Evolutionary conservation across 805 yeast genomes (phyloP).

Genomic region (Cephaloascus albidus): DNA sequence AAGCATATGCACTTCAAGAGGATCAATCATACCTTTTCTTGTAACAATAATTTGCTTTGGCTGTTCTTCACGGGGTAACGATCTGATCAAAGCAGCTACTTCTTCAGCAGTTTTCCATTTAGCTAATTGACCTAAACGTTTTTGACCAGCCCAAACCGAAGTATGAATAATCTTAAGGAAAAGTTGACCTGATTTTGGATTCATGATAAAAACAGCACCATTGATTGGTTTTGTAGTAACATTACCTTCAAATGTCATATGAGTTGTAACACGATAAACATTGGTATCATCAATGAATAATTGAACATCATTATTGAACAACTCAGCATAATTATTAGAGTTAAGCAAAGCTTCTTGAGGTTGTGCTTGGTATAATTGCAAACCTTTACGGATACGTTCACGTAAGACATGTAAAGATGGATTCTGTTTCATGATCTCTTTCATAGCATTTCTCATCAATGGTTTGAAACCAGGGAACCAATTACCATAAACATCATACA

Average conservation of each 20-base stretch:
- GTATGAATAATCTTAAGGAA: slow-evolving; percentile 87
- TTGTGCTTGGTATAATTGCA: slow-evolving; percentile 88
- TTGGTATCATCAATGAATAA: slow-evolving; percentile 89
- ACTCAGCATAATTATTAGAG: slow-evolving; percentile 82
- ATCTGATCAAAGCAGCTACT: slow-evolving; percentile 81
- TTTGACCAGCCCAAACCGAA: slow-evolving; percentile 96
- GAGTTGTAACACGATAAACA: slow-evolving; percentile 88
- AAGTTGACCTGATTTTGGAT: slow-evolving; percentile 86
- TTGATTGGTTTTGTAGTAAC: slow-evolving; percentile 86
- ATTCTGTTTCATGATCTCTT: slow-evolving; percentile 87
- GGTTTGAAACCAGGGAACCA: slow-evolving; percentile 97
- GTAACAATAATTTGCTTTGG: slow-evolving; percentile 90
- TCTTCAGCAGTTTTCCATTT: slow-evolving; percentile 99
- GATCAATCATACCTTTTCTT: slow-evolving; percentile 86
- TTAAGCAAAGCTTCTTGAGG: slow-evolving; percentile 88
- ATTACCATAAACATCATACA: slow-evolving; percentile 93
- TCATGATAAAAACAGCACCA: slow-evolving; percentile 84
- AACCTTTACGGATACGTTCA: slow-evolving; percentile 88
- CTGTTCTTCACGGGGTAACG: slow-evolving; percentile 87
- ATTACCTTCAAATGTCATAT: slow-evolving; percentile 88
- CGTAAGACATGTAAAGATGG: slow-evolving; percentile 88
- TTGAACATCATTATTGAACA: slow-evolving; percentile 77
- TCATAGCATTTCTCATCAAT: slow-evolving; percentile 83
- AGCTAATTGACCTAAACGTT: slow-evolving; percentile 83
- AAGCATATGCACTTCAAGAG: slow-evolving; percentile 92